These are phyloP conservation scores for Eucalyptus globulus DNA, from an alignment of 345 rosid species.

Conservation along the genomic window DNA sequence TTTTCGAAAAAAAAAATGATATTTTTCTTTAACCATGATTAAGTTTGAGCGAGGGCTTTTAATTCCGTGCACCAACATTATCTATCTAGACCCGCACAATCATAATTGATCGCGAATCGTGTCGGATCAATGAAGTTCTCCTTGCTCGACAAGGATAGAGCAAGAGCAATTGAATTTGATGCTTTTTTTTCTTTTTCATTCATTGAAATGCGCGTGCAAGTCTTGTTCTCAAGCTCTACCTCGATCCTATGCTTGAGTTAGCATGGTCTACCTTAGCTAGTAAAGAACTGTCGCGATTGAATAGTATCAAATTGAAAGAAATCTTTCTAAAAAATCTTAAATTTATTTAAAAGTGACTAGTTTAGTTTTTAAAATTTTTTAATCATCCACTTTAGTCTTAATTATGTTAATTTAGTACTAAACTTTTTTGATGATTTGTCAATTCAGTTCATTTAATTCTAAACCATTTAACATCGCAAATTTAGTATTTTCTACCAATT, in stretches of 20 bases:
- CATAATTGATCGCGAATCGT: background rate
- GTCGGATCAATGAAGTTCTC: background rate
- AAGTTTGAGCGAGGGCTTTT: background rate
- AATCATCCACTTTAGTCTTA: too few relatives aligned
- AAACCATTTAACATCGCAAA: too few relatives aligned
- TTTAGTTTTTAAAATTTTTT: accelerated
- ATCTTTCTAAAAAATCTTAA: too few relatives aligned
- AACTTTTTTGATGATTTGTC: background rate
- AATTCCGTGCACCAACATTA: background rate
- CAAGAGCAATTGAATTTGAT: background rate
- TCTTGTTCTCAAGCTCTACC: background rate
- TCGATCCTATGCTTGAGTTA: background rate
- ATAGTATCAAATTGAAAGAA: background rate
- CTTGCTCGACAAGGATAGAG: background rate
- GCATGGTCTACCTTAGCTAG: background rate
- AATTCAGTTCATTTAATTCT: too few relatives aligned
- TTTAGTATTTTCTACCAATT: too few relatives aligned
- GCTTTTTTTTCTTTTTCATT: background rate
- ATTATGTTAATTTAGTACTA: background rate
- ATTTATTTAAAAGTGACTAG: too few relatives aligned
- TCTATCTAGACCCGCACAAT: background rate
- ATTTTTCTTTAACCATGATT: background rate
- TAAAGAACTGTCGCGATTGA: too few relatives aligned
- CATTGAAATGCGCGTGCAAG: background rate
- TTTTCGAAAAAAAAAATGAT: background rate